phyloP scores from a whole-genome alignment of 805 yeast species.

The Zygosaccharomyces bisporus region DNA sequence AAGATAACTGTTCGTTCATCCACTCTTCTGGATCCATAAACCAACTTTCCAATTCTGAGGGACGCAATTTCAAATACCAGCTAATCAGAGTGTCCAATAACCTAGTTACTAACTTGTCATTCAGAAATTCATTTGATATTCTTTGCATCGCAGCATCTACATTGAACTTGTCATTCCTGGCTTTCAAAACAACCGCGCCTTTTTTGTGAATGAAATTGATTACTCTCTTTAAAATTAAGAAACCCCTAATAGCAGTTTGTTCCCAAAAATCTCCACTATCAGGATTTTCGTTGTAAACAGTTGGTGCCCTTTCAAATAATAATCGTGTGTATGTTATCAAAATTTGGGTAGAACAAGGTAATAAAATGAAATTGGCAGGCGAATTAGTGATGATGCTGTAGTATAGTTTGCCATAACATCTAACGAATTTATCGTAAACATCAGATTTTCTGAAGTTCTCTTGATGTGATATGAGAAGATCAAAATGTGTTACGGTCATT shows the following conservation, averaged over 20 bases:
- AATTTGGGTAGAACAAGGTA: slow-evolving; percentile 60
- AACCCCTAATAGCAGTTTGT: slow-evolving; percentile 59
- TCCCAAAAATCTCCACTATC: slow-evolving; percentile 69
- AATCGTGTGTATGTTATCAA: slow-evolving; percentile 57
- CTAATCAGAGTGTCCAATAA: slow-evolving; percentile 64
- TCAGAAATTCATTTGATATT: slow-evolving; percentile 53
- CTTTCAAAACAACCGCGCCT: slow-evolving; percentile 63
- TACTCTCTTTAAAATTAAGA: slow-evolving; percentile 60
- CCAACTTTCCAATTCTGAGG: slow-evolving; percentile 81
- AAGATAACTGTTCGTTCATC: slow-evolving; percentile 73
- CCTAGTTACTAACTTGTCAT: slow-evolving; percentile 50
- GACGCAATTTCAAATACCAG: slow-evolving; percentile 70
- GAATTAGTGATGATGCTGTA: slow-evolving; percentile 53
- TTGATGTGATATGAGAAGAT: slow-evolving; percentile 50
- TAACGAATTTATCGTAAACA: slow-evolving; percentile 62
- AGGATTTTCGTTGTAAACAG: slow-evolving; percentile 51
- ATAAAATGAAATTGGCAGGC: slow-evolving; percentile 66
- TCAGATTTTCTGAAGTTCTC: slow-evolving; percentile 43
- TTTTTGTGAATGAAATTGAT: slow-evolving; percentile 59
- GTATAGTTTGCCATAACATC: slow-evolving; percentile 73
- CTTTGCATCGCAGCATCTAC: slow-evolving; percentile 52
- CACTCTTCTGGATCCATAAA: slow-evolving; percentile 86
- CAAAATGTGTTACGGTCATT: slow-evolving; percentile 55
- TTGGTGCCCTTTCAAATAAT: slow-evolving; percentile 60
- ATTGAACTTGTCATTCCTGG: slow-evolving; percentile 62